Conservation (phyloP, 1,139 yeast genomes). For the Magnusiomyces starmeri region DNA sequence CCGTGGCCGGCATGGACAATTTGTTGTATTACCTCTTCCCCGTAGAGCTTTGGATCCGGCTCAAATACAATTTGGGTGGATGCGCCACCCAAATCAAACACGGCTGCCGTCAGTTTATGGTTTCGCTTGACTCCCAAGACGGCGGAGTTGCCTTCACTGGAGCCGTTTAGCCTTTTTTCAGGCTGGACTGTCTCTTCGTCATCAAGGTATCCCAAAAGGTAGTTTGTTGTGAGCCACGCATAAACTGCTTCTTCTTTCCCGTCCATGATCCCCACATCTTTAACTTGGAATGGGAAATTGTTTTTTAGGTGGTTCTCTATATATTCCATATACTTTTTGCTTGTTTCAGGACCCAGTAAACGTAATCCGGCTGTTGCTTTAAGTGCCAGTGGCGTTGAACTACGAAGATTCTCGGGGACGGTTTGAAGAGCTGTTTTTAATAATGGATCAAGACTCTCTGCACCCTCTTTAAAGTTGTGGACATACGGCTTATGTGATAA, state of each 20-base stretch:
- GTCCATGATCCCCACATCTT: conserved; percentile 74
- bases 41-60: conserved; percentile 41
- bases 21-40: background rate
- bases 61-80: conserved; percentile 97
- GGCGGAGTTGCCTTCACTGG: background rate
- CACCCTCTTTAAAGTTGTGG: conserved; percentile 76
- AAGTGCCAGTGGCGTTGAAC: conserved; percentile 88
- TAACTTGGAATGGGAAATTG: conserved; percentile 87
- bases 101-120: conserved; percentile 79
- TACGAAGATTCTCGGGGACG: conserved; percentile 65
- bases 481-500: conserved; percentile 61
- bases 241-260: conserved; percentile 98
- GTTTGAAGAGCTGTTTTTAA: conserved; percentile 62
- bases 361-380: conserved; percentile 98
- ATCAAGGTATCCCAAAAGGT: conserved; percentile 86
- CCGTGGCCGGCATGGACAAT: conserved; percentile 49
- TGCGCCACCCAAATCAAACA: conserved; percentile 97
- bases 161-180: too few species aligned
- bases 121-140: conserved; percentile 20
- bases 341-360: conserved; percentile 68
- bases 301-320: conserved; percentile 48
- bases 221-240: conserved; percentile 97
- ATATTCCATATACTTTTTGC: conserved; percentile 28
- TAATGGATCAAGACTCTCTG: conserved; percentile 75
- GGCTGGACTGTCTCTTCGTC: conserved; percentile 38